A percentile compares a stretch with the other conserved stretches of the same genome.
These are phyloP conservation scores for Ceratobasidium sp. DNA, from an alignment of 1,284 basidiomycete species.

Conservation along the genomic window DNA sequence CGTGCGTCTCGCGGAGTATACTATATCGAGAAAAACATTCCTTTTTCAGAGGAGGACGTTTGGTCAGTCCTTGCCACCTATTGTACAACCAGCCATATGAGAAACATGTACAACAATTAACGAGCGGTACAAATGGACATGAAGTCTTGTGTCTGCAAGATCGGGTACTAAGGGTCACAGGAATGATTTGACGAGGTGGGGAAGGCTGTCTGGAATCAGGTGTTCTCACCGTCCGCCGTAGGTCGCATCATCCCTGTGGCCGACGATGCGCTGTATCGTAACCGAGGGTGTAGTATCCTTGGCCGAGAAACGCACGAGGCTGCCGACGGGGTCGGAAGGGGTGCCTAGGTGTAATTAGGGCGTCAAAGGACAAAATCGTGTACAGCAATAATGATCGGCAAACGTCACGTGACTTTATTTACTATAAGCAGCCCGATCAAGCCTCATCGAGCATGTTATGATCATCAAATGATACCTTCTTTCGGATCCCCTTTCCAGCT, in stretches of 20 bases:
- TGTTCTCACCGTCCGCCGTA: background rate
- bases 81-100: background rate
- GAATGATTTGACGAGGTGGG: background rate
- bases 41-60: background rate
- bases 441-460: background rate
- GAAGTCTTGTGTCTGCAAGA: background rate
- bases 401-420: background rate
- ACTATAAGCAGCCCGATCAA: background rate
- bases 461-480: slow-evolving; percentile 6
- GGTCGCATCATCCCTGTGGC: slow-evolving; percentile 6
- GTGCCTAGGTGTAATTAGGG: background rate
- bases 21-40: background rate
- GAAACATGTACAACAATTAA: background rate
- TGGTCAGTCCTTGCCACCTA: background rate
- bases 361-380: background rate
- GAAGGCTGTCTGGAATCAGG: background rate
- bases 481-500: background rate
- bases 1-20: background rate
- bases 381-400: slow-evolving; percentile 15
- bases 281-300: background rate
- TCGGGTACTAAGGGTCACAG: background rate
- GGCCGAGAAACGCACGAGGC: slow-evolving; percentile 4
- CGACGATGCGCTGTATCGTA: slow-evolving; percentile 1
- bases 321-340: background rate
- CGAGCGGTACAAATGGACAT: background rate